A percentile compares a stretch with the other conserved stretches of the same genome.
Conservation (phyloP, 2,329 filamentous ascomycete species). For the Cylindrodendrum hubeiense region DNA sequence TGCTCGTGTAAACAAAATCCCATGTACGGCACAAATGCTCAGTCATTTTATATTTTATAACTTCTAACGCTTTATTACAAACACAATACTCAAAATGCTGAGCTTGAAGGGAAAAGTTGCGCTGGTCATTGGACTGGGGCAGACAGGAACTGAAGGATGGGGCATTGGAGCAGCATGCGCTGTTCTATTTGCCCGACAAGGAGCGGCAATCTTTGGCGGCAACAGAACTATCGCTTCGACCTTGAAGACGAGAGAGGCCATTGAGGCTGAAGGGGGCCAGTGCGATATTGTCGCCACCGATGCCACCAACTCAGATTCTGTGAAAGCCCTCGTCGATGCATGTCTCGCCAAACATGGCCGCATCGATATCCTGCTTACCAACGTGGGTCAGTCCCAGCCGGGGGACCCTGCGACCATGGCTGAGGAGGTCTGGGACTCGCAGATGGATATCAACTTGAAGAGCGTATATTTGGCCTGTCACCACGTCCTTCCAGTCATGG, state of each 20-base stretch:
- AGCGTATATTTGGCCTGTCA: conserved; percentile 67
- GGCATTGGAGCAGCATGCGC: conserved; percentile 64
- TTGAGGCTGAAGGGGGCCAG: conserved; percentile 48
- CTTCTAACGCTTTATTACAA: background rate
- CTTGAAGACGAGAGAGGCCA: conserved; percentile 53
- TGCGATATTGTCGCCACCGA: conserved; percentile 59
- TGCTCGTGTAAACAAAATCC: background rate
- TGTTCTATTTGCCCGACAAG: conserved; percentile 60
- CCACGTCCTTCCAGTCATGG: conserved; percentile 66
- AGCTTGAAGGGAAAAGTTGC: conserved; percentile 57
- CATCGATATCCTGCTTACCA: conserved; percentile 72
- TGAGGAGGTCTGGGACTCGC: conserved; percentile 64
- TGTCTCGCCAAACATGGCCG: conserved; percentile 65
- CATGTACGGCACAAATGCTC: too few relatives aligned
- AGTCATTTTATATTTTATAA: background rate
- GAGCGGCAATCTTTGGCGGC: conserved; percentile 63
- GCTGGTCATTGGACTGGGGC: conserved; percentile 60
- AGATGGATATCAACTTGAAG: conserved; percentile 68
- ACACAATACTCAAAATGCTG: conserved; percentile 43
- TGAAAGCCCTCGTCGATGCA: conserved; percentile 64
- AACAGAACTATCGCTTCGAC: conserved; percentile 59
- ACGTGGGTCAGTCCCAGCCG: conserved; percentile 68
- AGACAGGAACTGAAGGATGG: conserved; percentile 59
- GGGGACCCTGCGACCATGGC: conserved; percentile 62
- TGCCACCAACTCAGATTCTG: conserved; percentile 64